Percentiles rank a stretch among this genome's conserved stretches.
Conservation (phyloP, 2,329 filamentous ascomycete genomes). For the Talaromyces verruculosus region DNA sequence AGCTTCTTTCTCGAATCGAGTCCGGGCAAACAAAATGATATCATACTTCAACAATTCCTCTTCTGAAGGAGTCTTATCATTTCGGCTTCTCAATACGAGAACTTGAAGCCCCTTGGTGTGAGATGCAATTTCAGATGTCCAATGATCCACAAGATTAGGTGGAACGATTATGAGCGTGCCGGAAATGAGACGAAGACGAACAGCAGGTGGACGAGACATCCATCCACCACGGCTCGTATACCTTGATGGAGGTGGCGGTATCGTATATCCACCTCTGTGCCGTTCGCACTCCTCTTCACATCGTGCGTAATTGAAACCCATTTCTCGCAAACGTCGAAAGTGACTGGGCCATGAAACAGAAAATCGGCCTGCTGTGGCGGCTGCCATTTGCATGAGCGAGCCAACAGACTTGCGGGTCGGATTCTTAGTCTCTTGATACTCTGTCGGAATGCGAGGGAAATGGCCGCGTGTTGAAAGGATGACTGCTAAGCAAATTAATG, state of each 20-base stretch:
- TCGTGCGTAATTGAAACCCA: slow-evolving; percentile 53
- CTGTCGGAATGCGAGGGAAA: slow-evolving; percentile 63
- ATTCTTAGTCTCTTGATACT: slow-evolving; percentile 52
- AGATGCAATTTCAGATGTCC: slow-evolving; percentile 75
- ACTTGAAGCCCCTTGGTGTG: slow-evolving; percentile 69
- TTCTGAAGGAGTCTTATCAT: slow-evolving; percentile 56
- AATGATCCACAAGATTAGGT: slow-evolving; percentile 78
- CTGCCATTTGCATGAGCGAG: slow-evolving; percentile 72
- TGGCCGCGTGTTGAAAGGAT: slow-evolving; percentile 74
- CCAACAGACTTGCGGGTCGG: slow-evolving; percentile 53
- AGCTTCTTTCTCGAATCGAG: slow-evolving; percentile 69
- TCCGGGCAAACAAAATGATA: slow-evolving; percentile 73
- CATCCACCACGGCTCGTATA: slow-evolving; percentile 44
- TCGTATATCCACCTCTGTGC: slow-evolving; percentile 61
- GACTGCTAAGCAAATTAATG: slow-evolving; percentile 75
- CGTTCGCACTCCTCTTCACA: slow-evolving; percentile 59
- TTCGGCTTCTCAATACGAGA: slow-evolving; percentile 59
- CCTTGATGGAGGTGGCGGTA: slow-evolving; percentile 48
- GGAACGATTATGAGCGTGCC: slow-evolving; percentile 79
- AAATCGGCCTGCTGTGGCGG: slow-evolving; percentile 64
- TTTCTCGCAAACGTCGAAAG: slow-evolving; percentile 54
- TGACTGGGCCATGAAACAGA: slow-evolving; percentile 69
- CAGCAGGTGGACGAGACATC: slow-evolving; percentile 43
- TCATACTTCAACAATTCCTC: slow-evolving; percentile 66
- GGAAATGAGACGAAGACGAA: slow-evolving; percentile 61